Conservation (phyloP, 495 filamentous ascomycete species). For the Opeltia flavorubescens region DNA sequence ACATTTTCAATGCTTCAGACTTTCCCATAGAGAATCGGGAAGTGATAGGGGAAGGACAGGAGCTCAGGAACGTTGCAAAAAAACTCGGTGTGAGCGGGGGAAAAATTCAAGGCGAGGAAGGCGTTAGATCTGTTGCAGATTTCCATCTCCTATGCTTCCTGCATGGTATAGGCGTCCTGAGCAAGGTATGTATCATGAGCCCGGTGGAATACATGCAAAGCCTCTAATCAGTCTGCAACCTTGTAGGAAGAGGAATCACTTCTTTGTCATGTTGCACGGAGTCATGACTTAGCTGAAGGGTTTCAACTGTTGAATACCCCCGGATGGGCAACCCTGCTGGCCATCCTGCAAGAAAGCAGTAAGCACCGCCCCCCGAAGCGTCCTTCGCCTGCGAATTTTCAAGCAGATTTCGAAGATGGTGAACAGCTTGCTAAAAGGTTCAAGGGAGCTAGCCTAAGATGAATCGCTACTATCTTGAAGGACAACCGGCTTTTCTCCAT, state of each 20-base stretch:
- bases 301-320: conserved; percentile 67
- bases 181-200: conserved; percentile 45
- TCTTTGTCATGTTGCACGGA: conserved; percentile 68
- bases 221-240: conserved; percentile 1
- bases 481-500: background rate
- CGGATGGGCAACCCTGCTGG: conserved; percentile 85
- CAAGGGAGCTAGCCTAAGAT: conserved; percentile 90
- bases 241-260: conserved; percentile 77
- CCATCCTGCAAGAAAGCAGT: conserved; percentile 91
- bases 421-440: conserved; percentile 96
- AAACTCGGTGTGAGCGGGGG: conserved; percentile 41
- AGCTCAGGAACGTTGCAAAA: conserved; percentile 46
- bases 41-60: conserved; percentile 68
- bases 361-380: conserved; percentile 84
- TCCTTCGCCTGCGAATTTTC: conserved; percentile 33
- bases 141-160: conserved; percentile 90
- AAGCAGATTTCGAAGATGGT: conserved; percentile 30
- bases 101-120: conserved; percentile 41
- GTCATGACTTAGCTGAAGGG: conserved; percentile 61
- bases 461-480: background rate
- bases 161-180: conserved; percentile 62
- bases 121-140: conserved; percentile 61
- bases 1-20: conserved; percentile 50
- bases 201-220: background rate
- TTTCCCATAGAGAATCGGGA: conserved; percentile 91